Evolutionary conservation across 805 yeast genomes (phyloP).

Genomic region (Wickerhamiella shivajii): DNA sequence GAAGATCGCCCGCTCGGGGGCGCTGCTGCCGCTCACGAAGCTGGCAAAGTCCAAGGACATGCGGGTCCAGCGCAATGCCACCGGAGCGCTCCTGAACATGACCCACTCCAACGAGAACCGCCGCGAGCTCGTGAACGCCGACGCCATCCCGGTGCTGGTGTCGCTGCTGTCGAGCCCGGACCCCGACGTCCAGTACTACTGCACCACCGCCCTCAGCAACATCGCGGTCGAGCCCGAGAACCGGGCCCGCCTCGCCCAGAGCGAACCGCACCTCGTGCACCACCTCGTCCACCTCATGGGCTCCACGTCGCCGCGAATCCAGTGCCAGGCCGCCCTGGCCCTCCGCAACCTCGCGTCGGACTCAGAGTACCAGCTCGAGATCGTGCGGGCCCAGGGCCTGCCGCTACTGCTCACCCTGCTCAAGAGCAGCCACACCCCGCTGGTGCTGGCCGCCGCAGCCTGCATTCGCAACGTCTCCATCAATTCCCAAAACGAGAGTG

Average conservation of each 20-base stretch:
- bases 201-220: conserved; percentile 93
- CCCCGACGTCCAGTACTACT: conserved; percentile 94
- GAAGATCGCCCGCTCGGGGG: conserved; percentile 92
- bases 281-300: conserved; percentile 87
- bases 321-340: conserved; percentile 96
- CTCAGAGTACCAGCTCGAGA: conserved; percentile 87
- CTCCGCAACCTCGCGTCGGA: conserved; percentile 92
- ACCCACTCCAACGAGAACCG: conserved; percentile 95
- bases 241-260: conserved; percentile 72
- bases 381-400: conserved; percentile 89
- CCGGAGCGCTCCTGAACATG: conserved; percentile 96
- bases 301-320: conserved; percentile 84
- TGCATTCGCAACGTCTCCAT: conserved; percentile 94
- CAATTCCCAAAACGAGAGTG: conserved; percentile 89
- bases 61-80: conserved; percentile 95
- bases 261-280: conserved; percentile 82
- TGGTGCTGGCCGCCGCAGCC: conserved; percentile 93
- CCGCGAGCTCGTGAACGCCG: conserved; percentile 91
- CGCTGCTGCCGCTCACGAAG: conserved; percentile 83
- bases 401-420: conserved; percentile 83
- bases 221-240: conserved; percentile 93
- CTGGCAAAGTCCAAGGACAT: conserved; percentile 88
- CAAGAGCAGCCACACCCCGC: conserved; percentile 80
- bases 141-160: conserved; percentile 93
- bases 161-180: conserved; percentile 72